phyloP scores from a whole-genome alignment of 1,139 yeast species.

The Candida sojae region DNA sequence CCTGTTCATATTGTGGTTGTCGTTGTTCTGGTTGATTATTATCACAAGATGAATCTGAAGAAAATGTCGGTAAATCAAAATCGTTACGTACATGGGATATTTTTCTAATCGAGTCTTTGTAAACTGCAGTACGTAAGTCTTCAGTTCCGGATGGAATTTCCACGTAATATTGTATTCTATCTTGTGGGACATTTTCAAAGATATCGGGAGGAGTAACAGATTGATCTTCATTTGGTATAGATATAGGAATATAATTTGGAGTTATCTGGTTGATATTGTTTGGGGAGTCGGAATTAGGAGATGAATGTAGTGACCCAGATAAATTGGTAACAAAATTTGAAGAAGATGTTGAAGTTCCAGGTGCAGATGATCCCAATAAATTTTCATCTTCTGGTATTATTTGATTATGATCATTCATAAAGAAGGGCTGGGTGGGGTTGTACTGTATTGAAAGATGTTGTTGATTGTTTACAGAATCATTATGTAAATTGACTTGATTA shows the following conservation, averaged over 20 bases:
- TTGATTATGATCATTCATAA: not conserved
- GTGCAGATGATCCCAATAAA: not conserved
- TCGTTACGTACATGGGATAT: slow-evolving; percentile 7
- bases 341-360: not conserved
- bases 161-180: slow-evolving; percentile 8
- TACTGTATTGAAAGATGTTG: not conserved
- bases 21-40: not conserved
- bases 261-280: slow-evolving; percentile 12
- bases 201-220: slow-evolving; percentile 14
- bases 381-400: slow-evolving; percentile 2
- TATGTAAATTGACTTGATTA: not conserved
- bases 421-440: not conserved
- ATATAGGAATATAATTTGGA: slow-evolving; percentile 9
- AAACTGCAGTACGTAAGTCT: slow-evolving; percentile 20
- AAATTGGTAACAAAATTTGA: slow-evolving; percentile 1
- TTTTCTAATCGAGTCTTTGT: slow-evolving; percentile 18
- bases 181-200: slow-evolving; percentile 11
- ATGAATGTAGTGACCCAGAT: slow-evolving; percentile 8
- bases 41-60: slow-evolving; percentile 3
- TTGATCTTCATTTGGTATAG: slow-evolving; percentile 13
- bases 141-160: slow-evolving; percentile 17
- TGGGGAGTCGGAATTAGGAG: slow-evolving; percentile 14
- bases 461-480: not conserved
- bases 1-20: not conserved
- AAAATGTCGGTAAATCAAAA: slow-evolving; percentile 1